These are phyloP conservation scores for Primulina eburnea DNA, from an alignment of 257 asterid genomes.

Conservation along the genomic window DNA sequence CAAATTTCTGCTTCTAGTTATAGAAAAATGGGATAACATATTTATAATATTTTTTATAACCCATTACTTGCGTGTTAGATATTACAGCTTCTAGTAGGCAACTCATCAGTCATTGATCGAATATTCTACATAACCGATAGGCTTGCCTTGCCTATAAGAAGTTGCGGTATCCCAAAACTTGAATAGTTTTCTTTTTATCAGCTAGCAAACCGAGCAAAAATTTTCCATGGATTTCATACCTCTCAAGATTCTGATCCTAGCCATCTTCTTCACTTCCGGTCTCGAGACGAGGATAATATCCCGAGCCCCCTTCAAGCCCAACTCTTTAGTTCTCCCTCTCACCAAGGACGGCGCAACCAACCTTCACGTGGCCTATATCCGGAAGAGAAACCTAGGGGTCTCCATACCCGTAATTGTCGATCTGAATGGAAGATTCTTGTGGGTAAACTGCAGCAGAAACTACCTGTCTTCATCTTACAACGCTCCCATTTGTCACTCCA, in stretches of 20 bases:
- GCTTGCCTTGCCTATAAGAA: too few species aligned
- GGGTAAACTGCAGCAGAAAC: slow-evolving; percentile 37
- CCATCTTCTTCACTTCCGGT: slow-evolving; percentile 6
- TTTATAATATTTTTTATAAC: too few species aligned
- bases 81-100: too few species aligned
- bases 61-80: too few species aligned
- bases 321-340: slow-evolving; percentile 29
- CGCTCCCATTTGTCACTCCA: slow-evolving; percentile 50
- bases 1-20: too few species aligned
- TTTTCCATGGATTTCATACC: not conserved
- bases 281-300: slow-evolving; percentile 15
- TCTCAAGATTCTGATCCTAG: not conserved
- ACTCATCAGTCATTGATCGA: too few species aligned
- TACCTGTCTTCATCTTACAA: slow-evolving; percentile 43
- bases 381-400: slow-evolving; percentile 35
- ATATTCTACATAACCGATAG: too few species aligned
- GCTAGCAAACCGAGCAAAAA: too few species aligned
- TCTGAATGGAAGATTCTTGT: slow-evolving; percentile 39
- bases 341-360: slow-evolving; percentile 35
- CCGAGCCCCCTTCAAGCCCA: slow-evolving; percentile 31
- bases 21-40: too few species aligned
- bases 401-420: slow-evolving; percentile 41
- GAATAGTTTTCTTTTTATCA: too few species aligned
- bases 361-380: slow-evolving; percentile 35
- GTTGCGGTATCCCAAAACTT: too few species aligned